These are phyloP conservation scores for Macrotyloma uniflorum DNA, from an alignment of 306 rosid genomes.

Conservation along the genomic window DNA sequence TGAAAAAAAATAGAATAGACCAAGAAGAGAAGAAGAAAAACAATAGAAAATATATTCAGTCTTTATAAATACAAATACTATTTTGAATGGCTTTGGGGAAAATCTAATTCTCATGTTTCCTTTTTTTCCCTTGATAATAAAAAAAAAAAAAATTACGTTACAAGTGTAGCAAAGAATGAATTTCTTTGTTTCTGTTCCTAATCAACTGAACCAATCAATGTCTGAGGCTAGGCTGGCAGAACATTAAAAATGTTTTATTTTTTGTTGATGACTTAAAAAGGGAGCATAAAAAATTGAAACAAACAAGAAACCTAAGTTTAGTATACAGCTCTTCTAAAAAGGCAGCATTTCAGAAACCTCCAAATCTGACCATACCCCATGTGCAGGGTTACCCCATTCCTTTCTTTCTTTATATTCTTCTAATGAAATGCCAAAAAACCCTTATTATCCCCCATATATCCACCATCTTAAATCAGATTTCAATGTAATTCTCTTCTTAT, in stretches of 20 bases:
- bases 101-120: too few species aligned
- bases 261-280: slow-evolving; percentile 20
- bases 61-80: too few species aligned
- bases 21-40: too few species aligned
- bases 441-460: slow-evolving; percentile 50
- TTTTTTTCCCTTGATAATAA: not conserved
- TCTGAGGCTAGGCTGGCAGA: slow-evolving; percentile 45
- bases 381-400: slow-evolving; percentile 69
- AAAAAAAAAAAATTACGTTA: not conserved
- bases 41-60: too few species aligned
- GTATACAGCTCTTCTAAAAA: slow-evolving; percentile 34
- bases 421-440: slow-evolving; percentile 56
- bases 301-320: slow-evolving; percentile 30
- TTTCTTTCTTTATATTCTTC: slow-evolving; percentile 36
- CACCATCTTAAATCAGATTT: slow-evolving; percentile 43
- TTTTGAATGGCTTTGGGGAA: too few species aligned
- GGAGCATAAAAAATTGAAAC: slow-evolving; percentile 30
- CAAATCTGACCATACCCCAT: slow-evolving; percentile 76
- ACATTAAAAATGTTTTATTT: not conserved
- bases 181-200: slow-evolving; percentile 32
- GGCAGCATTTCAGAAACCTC: slow-evolving; percentile 49
- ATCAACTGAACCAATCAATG: slow-evolving; percentile 37
- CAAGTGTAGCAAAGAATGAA: slow-evolving; percentile 21
- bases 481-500: slow-evolving; percentile 33
- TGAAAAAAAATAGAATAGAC: too few species aligned